phyloP scores from a whole-genome alignment of 805 yeast genomes.

The Candida argentea region DNA sequence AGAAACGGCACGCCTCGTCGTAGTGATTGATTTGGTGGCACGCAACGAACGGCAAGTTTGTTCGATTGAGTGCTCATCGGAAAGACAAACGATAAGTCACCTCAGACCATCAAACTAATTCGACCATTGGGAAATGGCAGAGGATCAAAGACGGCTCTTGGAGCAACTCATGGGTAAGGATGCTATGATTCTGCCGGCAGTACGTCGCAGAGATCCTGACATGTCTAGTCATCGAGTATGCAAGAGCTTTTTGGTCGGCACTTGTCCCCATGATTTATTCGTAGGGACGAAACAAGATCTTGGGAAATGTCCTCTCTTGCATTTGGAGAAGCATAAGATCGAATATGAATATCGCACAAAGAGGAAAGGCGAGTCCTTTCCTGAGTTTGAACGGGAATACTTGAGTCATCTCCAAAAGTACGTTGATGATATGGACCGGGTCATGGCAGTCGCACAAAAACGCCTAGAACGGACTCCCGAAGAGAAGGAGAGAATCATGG shows the following conservation, averaged over 20 bases:
- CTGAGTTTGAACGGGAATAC: constrained; percentile 42
- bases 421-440: constrained; percentile 56
- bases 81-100: too few species aligned
- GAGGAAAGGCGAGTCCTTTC: constrained; percentile 34
- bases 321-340: constrained; percentile 61
- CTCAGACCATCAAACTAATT: too few species aligned
- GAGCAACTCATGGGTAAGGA: constrained; percentile 78
- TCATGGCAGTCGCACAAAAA: constrained; percentile 51
- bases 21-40: not conserved
- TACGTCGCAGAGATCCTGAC: constrained; percentile 28
- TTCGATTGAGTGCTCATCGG: too few species aligned
- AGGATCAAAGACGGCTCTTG: constrained; percentile 63
- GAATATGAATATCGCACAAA: constrained; percentile 49
- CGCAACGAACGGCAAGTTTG: not conserved
- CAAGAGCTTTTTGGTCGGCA: constrained; percentile 72
- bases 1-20: not conserved
- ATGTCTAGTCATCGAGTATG: constrained; percentile 49
- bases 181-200: constrained; percentile 24
- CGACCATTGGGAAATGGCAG: constrained; percentile 37
- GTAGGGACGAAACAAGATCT: constrained; percentile 72
- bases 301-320: constrained; percentile 72
- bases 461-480: constrained; percentile 66
- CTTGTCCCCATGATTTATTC: constrained; percentile 79
- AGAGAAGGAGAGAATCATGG: constrained; percentile 51
- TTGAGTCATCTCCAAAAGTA: constrained; percentile 41